Evolutionary conservation across 495 filamentous ascomycete genomes (phyloP).

Genomic region (Annulohypoxylon moriforme): DNA sequence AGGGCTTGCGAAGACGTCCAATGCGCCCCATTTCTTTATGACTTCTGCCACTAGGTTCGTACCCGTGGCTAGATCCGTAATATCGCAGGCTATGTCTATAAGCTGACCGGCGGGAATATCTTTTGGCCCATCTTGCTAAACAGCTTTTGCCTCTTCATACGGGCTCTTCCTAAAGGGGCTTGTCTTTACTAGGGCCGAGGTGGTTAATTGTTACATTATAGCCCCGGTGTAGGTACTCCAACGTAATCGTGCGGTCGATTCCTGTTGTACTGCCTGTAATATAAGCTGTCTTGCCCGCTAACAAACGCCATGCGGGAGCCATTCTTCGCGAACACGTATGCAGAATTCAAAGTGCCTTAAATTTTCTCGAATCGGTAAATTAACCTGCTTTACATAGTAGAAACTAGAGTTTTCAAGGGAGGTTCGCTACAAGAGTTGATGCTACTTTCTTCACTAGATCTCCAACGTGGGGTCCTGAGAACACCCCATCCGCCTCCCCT

Average conservation of each 20-base stretch:
- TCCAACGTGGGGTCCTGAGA: background rate
- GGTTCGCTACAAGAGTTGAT: background rate
- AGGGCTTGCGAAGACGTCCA: background rate
- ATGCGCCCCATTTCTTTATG: background rate
- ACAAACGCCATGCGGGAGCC: background rate
- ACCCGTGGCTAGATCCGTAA: background rate
- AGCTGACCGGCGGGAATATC: background rate
- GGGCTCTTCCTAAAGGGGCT: background rate
- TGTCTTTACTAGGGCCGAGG: background rate
- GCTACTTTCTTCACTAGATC: background rate
- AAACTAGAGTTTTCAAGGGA: background rate
- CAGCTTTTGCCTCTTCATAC: background rate
- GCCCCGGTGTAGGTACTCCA: background rate
- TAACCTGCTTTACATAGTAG: background rate
- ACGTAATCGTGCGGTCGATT: background rate
- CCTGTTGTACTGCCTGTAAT: background rate
- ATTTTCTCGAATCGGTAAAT: background rate
- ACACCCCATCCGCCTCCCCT: too few relatives aligned
- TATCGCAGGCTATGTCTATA: background rate
- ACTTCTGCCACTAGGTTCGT: background rate
- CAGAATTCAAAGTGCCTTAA: background rate
- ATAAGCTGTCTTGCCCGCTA: background rate
- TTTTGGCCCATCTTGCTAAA: background rate
- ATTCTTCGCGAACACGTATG: background rate
- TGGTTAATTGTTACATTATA: background rate